Percentiles rank a stretch among this genome's conserved stretches.
Evolutionary conservation across 1,139 yeast species (phyloP).

Genomic region (Saccharomyces pastorianus): DNA sequence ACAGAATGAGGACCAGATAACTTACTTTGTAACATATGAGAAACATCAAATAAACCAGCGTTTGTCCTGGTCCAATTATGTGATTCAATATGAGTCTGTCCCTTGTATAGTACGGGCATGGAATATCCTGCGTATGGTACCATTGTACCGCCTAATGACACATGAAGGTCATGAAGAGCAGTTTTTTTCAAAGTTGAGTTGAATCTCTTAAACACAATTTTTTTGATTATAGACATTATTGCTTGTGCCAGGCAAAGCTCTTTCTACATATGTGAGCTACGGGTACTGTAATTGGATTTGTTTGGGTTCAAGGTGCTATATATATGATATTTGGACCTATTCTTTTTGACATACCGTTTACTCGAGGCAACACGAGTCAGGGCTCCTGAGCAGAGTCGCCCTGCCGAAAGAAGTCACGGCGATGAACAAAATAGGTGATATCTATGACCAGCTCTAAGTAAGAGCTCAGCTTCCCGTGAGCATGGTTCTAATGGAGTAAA

Average conservation of each 20-base stretch:
- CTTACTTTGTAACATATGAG: constrained; percentile 92
- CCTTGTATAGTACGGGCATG: constrained; percentile 86
- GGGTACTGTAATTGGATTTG: neutral
- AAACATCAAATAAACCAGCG: constrained; percentile 90
- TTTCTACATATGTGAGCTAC: neutral
- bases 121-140: constrained; percentile 92
- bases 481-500: neutral
- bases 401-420: constrained; percentile 13
- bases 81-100: constrained; percentile 80
- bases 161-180: constrained; percentile 75
- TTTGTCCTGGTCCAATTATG: constrained; percentile 87
- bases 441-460: neutral
- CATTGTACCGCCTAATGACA: constrained; percentile 75
- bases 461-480: neutral
- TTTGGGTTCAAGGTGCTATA: neutral
- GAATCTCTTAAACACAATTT: constrained; percentile 22
- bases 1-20: constrained; percentile 61
- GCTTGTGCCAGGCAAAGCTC: neutral
- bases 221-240: constrained; percentile 3
- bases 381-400: constrained; percentile 12
- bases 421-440: neutral
- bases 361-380: neutral
- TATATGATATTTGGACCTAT: neutral
- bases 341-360: neutral
- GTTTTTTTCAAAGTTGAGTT: constrained; percentile 46